These are phyloP conservation scores for Madurella fahalii DNA, from an alignment of 2,329 filamentous ascomycete species.

Conservation along the genomic window DNA sequence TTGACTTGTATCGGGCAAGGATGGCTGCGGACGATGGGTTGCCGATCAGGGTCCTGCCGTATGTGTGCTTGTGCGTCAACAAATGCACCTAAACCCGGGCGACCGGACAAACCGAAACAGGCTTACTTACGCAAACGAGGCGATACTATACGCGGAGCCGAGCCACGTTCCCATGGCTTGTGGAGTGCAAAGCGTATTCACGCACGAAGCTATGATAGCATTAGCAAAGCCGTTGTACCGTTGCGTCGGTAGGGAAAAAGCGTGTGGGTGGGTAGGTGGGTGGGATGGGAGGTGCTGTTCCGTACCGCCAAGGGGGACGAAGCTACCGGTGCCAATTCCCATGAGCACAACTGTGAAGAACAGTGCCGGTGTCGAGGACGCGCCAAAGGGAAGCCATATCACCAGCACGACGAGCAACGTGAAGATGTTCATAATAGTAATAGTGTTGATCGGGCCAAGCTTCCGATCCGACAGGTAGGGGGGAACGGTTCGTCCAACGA, in stretches of 20 bases:
- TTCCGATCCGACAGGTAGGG: slow-evolving; percentile 25
- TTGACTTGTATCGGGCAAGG: slow-evolving; percentile 17
- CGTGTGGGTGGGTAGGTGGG: no score
- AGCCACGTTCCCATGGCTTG: slow-evolving; percentile 29
- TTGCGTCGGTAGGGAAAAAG: not conserved
- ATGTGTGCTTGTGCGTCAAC: not conserved
- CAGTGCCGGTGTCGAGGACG: slow-evolving; percentile 18
- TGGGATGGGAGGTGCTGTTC: no score
- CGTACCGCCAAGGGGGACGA: slow-evolving; percentile 28
- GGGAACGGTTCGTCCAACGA: slow-evolving; percentile 27
- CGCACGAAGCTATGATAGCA: slow-evolving; percentile 24
- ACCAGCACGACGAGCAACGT: slow-evolving; percentile 24
- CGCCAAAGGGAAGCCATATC: slow-evolving; percentile 30
- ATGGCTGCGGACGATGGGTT: slow-evolving; percentile 25
- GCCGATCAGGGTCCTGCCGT: slow-evolving; percentile 20
- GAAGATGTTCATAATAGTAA: slow-evolving; percentile 26
- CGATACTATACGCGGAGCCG: slow-evolving; percentile 28
- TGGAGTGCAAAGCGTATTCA: slow-evolving; percentile 26
- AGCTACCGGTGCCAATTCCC: slow-evolving; percentile 30
- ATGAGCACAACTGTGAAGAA: slow-evolving; percentile 28
- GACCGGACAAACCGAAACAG: not conserved
- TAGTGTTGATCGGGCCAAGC: slow-evolving; percentile 28
- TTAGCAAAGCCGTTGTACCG: not conserved
- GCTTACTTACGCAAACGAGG: slow-evolving; percentile 27
- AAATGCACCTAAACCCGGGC: not conserved